These are phyloP conservation scores for Tilletia horrida DNA, from an alignment of 1,284 basidiomycete genomes.

Conservation along the genomic window DNA sequence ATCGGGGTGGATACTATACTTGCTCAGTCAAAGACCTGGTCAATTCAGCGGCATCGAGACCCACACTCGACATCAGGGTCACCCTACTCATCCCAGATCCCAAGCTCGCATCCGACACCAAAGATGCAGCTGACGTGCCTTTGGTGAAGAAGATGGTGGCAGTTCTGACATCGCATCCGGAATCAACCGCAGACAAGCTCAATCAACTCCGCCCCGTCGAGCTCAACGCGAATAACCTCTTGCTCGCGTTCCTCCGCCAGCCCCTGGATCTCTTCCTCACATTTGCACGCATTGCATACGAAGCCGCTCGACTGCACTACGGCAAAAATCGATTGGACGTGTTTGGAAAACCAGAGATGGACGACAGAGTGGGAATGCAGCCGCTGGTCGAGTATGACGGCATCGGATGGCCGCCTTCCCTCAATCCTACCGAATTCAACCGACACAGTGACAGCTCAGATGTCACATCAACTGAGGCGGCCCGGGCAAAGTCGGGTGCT, in stretches of 20 bases:
- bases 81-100: conserved; percentile 35
- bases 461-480: too few species aligned
- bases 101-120: neutral
- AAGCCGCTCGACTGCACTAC: conserved; percentile 70
- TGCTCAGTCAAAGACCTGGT: conserved; percentile 39
- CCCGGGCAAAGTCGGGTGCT: conserved; percentile 18
- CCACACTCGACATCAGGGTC: conserved; percentile 31
- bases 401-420: conserved; percentile 28
- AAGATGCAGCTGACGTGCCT: neutral
- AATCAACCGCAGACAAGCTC: neutral
- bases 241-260: conserved; percentile 57
- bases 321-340: conserved; percentile 62
- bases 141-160: conserved; percentile 60
- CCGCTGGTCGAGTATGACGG: conserved; percentile 20
- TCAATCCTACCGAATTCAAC: conserved; percentile 34
- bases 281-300: conserved; percentile 65
- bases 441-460: conserved; percentile 7
- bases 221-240: conserved; percentile 58
- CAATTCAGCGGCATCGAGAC: neutral
- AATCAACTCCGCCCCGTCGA: conserved; percentile 49
- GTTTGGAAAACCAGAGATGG: conserved; percentile 65
- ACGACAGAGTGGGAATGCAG: conserved; percentile 18
- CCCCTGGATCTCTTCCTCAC: conserved; percentile 66
- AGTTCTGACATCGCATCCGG: conserved; percentile 58
- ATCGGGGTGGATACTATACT: conserved; percentile 68